A percentile compares a stretch with the other conserved stretches of the same genome.
phyloP scores from a whole-genome alignment of 108 stramenopile genomes.

The Skeletonema tropicum region DNA sequence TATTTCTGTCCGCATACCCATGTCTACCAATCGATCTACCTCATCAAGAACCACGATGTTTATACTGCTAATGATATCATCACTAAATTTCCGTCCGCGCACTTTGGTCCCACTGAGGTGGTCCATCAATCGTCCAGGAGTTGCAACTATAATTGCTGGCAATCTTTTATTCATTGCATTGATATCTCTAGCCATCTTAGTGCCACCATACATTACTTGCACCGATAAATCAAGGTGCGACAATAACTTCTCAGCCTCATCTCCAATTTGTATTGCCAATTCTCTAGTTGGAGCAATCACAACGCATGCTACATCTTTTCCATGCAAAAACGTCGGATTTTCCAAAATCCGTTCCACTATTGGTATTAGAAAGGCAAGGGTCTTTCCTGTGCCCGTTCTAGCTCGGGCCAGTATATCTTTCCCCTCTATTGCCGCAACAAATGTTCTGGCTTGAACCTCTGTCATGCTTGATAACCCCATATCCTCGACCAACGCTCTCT shows the following conservation, averaged over 20 bases:
- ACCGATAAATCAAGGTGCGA: constrained; percentile 39
- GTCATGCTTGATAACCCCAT: constrained; percentile 85
- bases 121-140: constrained; percentile 77
- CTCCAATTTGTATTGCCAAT: constrained; percentile 68
- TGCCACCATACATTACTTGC: constrained; percentile 74
- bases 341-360: constrained; percentile 59
- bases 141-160: constrained; percentile 60
- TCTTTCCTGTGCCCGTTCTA: constrained; percentile 92
- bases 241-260: constrained; percentile 54
- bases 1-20: constrained; percentile 86
- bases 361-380: constrained; percentile 89
- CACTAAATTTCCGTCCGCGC: constrained; percentile 39
- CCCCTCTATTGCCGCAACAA: constrained; percentile 62
- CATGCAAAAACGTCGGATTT: constrained; percentile 35
- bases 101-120: constrained; percentile 80
- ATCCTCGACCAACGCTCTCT: constrained; percentile 48
- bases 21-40: constrained; percentile 84
- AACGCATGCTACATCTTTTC: constrained; percentile 58
- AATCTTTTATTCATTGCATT: constrained; percentile 48
- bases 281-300: constrained; percentile 88
- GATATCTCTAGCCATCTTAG: constrained; percentile 64
- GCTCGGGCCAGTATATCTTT: constrained; percentile 91
- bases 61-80: constrained; percentile 47
- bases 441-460: constrained; percentile 91
- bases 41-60: constrained; percentile 80